phyloP scores from a whole-genome alignment of 2,329 filamentous ascomycete genomes.

The Fusarium denticulatum region DNA sequence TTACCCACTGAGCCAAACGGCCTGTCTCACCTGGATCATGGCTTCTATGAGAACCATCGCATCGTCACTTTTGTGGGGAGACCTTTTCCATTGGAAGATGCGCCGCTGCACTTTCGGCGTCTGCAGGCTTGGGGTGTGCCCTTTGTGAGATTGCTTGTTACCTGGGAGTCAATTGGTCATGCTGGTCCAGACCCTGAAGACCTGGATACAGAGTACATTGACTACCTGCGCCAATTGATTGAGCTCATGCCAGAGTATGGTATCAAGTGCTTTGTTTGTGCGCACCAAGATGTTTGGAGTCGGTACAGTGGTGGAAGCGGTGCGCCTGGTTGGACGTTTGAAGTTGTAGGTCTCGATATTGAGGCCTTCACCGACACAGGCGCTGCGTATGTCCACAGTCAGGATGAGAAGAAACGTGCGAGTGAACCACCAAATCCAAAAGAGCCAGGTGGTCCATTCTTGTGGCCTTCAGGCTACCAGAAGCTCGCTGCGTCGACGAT shows the following conservation, averaged over 20 bases:
- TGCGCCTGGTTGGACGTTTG: conserved; percentile 55
- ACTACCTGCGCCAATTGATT: conserved; percentile 50
- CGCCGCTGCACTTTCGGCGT: conserved; percentile 51
- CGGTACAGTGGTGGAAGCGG: conserved; percentile 55
- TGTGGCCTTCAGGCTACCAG: conserved; percentile 52
- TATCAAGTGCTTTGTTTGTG: conserved; percentile 55
- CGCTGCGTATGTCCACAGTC: conserved; percentile 50
- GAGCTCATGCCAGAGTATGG: conserved; percentile 52
- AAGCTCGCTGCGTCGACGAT: conserved; percentile 50
- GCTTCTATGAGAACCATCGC: conserved; percentile 53
- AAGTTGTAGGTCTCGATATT: conserved; percentile 52
- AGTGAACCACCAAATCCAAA: conserved; percentile 41
- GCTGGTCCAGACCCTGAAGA: conserved; percentile 46
- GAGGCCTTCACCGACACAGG: conserved; percentile 49
- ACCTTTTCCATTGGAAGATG: conserved; percentile 52
- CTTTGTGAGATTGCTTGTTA: conserved; percentile 53
- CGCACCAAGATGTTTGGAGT: conserved; percentile 56
- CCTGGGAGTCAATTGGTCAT: conserved; percentile 54
- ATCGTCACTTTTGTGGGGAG: conserved; percentile 52
- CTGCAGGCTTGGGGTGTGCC: conserved; percentile 53
- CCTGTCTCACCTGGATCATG: conserved; percentile 52
- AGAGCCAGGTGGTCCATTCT: conserved; percentile 50
- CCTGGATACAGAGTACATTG: conserved; percentile 52
- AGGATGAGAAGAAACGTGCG: conserved; percentile 46
- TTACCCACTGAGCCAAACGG: conserved; percentile 51